Percentiles rank a stretch among this genome's conserved stretches.
Evolutionary conservation across 768 basidiomycete species (phyloP).

Genomic region (Tylopilus intermedius): DNA sequence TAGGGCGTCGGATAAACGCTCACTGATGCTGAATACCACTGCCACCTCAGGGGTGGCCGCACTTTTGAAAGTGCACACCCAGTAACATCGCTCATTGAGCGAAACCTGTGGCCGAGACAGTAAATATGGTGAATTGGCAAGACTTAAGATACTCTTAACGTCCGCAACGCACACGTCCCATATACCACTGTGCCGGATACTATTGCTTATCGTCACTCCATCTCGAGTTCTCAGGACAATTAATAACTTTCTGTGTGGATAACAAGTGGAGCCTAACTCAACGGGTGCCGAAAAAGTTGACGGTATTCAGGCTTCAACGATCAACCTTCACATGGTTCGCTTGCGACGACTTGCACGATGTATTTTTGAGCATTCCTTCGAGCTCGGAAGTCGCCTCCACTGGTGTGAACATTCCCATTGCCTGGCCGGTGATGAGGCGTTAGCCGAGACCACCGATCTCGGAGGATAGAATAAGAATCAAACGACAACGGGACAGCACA

Average conservation of each 20-base stretch:
- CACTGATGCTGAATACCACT: neutral
- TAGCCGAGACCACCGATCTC: neutral
- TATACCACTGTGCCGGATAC: neutral
- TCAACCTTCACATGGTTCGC: neutral
- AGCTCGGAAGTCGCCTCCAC: neutral
- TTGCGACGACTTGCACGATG: neutral
- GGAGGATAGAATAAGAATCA: neutral
- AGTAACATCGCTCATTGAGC: neutral
- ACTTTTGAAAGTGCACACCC: neutral
- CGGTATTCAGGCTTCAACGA: neutral
- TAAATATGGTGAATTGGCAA: neutral
- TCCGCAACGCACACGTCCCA: neutral
- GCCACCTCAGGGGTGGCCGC: neutral
- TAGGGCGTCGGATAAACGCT: neutral
- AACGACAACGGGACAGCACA: neutral
- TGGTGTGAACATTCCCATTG: slow-evolving; percentile 3
- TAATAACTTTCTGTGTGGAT: neutral
- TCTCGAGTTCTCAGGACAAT: neutral
- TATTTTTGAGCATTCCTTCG: neutral
- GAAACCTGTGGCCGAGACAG: neutral
- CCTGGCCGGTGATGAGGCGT: neutral
- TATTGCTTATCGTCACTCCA: neutral
- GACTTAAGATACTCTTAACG: neutral
- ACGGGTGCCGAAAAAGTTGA: neutral
- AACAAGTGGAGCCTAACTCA: neutral